Percentiles rank a stretch among this genome's conserved stretches.
Evolutionary conservation across 2,329 filamentous ascomycete species (phyloP).

Genomic region (Fusarium luffae): DNA sequence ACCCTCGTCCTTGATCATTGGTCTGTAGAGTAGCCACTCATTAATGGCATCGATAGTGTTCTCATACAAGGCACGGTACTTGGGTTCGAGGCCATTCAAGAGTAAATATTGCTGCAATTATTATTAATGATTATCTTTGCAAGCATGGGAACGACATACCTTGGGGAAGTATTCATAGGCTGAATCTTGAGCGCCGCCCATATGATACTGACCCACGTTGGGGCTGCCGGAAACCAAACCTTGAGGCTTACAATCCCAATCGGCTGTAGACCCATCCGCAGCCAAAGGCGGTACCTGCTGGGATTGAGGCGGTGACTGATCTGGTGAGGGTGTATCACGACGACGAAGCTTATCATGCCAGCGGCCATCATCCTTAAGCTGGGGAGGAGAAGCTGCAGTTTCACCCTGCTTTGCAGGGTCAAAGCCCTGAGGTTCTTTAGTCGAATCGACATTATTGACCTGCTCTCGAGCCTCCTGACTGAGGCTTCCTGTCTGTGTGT

Average conservation of each 20-base stretch:
- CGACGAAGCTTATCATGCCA: constrained; percentile 38
- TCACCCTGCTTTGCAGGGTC: constrained; percentile 16
- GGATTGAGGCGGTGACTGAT: constrained; percentile 1
- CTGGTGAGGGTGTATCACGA: constrained; percentile 11
- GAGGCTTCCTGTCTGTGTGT: constrained; percentile 43
- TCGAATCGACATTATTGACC: constrained; percentile 48
- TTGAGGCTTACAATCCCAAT: constrained; percentile 67
- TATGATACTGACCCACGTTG: constrained; percentile 62
- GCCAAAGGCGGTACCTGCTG: constrained; percentile 45
- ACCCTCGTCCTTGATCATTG: constrained; percentile 73
- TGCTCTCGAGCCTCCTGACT: constrained; percentile 53
- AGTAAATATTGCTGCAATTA: constrained; percentile 72
- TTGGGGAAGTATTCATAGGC: constrained; percentile 78
- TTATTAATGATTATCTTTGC: constrained; percentile 33
- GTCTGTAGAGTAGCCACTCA: constrained; percentile 79
- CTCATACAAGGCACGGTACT: constrained; percentile 80
- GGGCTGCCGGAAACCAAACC: constrained; percentile 63
- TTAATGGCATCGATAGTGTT: constrained; percentile 74
- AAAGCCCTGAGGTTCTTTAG: constrained; percentile 46
- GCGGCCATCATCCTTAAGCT: constrained; percentile 30
- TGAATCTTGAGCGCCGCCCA: constrained; percentile 76
- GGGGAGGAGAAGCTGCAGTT: constrained; percentile 10
- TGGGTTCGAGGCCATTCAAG: constrained; percentile 76
- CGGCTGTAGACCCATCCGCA: constrained; percentile 49
- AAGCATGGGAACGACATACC: constrained; percentile 44